Evolutionary conservation across 805 yeast species (phyloP).

Genomic region (Ogataea trehaloabstinens): DNA sequence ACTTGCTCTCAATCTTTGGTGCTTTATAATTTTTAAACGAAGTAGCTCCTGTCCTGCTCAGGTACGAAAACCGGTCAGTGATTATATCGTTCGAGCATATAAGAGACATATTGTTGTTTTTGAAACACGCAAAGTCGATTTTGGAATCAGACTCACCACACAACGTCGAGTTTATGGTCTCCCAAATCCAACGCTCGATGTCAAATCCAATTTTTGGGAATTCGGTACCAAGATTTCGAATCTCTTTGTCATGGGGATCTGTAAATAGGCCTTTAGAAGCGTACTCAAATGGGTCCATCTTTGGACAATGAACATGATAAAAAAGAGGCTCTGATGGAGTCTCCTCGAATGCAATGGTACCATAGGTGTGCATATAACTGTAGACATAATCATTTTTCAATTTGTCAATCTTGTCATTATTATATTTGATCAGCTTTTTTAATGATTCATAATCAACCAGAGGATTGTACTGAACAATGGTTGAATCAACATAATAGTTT

Average conservation of each 20-base stretch:
- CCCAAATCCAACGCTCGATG: constrained; percentile 27
- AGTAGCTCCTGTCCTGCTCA: constrained; percentile 18
- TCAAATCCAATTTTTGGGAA: constrained; percentile 17
- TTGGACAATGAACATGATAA: constrained; percentile 47
- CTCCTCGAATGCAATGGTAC: constrained; percentile 13
- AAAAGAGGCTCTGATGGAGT: constrained; percentile 20
- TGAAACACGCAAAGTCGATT: constrained; percentile 20
- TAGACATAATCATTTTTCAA: constrained; percentile 14
- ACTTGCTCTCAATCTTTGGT: not conserved
- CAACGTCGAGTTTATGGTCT: constrained; percentile 18
- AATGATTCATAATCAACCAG: constrained; percentile 21
- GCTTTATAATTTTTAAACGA: constrained; percentile 4
- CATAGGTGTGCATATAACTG: constrained; percentile 19
- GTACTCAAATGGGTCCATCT: constrained; percentile 44
- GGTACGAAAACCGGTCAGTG: constrained; percentile 24
- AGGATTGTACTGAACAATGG: constrained; percentile 33
- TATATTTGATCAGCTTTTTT: constrained; percentile 10
- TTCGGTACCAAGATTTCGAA: constrained; percentile 23
- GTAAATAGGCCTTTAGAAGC: constrained; percentile 16
- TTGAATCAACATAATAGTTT: constrained; percentile 25
- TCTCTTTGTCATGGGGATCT: constrained; percentile 9
- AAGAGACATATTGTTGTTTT: constrained; percentile 12
- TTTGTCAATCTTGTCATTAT: constrained; percentile 4
- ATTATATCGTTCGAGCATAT: constrained; percentile 23
- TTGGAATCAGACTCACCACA: constrained; percentile 16